These are phyloP conservation scores for Trichophyton schoenleinii DNA, from an alignment of 2,329 filamentous ascomycete species.

Conservation along the genomic window DNA sequence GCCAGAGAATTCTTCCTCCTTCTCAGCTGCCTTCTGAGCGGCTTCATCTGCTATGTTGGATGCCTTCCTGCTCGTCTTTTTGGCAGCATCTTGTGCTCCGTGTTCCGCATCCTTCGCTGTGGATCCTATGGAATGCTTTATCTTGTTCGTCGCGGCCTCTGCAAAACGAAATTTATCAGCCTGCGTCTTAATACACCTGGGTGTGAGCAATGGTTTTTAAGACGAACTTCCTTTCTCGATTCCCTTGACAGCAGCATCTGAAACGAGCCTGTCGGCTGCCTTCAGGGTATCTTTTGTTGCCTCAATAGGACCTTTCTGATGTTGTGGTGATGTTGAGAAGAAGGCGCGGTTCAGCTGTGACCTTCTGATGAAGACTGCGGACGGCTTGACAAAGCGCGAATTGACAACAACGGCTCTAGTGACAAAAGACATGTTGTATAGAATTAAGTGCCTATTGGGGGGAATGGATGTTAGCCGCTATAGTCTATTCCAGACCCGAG, in stretches of 20 bases:
- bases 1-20: slow-evolving; percentile 18
- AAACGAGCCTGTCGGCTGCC: slow-evolving; percentile 44
- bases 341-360: slow-evolving; percentile 15
- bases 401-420: slow-evolving; percentile 20
- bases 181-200: no score
- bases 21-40: slow-evolving; percentile 19
- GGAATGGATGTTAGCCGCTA: neutral
- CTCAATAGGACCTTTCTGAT: slow-evolving; percentile 42
- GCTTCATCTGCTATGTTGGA: slow-evolving; percentile 20
- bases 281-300: slow-evolving; percentile 47
- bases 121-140: slow-evolving; percentile 31
- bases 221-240: slow-evolving; percentile 50
- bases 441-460: neutral
- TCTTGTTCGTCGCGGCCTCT: slow-evolving; percentile 41
- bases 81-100: slow-evolving; percentile 14
- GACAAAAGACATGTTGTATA: slow-evolving; percentile 27
- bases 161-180: slow-evolving; percentile 8
- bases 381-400: slow-evolving; percentile 15
- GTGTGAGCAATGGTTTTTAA: neutral
- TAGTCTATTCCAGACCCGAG: neutral
- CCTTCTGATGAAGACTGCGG: slow-evolving; percentile 4
- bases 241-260: slow-evolving; percentile 46
- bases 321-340: slow-evolving; percentile 42
- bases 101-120: slow-evolving; percentile 29
- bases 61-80: slow-evolving; percentile 24